Evolutionary conservation across 106 monocot genomes (phyloP).

Genomic region (Gastrodia elata): DNA sequence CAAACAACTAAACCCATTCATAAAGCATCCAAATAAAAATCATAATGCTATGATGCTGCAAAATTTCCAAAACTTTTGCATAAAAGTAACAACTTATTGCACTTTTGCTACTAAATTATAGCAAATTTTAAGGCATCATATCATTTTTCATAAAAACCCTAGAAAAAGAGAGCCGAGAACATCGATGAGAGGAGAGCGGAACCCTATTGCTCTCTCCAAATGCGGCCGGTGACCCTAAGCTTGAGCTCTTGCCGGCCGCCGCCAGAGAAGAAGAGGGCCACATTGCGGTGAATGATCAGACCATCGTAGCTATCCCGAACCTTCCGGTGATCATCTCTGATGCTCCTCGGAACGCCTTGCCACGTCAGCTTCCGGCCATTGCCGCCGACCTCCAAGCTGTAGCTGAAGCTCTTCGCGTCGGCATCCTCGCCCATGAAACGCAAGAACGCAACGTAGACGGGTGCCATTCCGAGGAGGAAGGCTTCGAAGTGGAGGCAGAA

Average conservation of each 20-base stretch:
- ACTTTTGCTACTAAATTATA: too few species aligned
- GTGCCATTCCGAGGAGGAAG: background rate
- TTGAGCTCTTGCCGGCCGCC: conserved; percentile 1
- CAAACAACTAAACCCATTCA: too few species aligned
- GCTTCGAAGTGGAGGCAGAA: conserved; percentile 2
- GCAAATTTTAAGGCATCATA: too few species aligned
- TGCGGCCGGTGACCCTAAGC: conserved; percentile 5
- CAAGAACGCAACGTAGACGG: background rate
- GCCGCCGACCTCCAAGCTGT: background rate
- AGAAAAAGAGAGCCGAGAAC: background rate
- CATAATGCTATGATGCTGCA: too few species aligned
- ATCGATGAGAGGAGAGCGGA: too few species aligned
- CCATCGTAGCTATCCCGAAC: background rate
- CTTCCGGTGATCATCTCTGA: conserved; percentile 3
- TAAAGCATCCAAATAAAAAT: too few species aligned
- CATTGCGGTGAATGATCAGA: conserved; percentile 4
- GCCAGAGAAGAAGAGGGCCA: conserved; percentile 1
- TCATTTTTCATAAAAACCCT: background rate
- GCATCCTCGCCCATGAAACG: background rate
- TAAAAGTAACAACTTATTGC: too few species aligned
- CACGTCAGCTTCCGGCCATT: background rate
- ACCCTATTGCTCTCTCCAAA: background rate
- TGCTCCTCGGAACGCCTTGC: background rate
- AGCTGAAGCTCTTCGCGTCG: background rate
- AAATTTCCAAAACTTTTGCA: too few species aligned